A percentile compares a stretch with the other conserved stretches of the same genome.
phyloP scores from a whole-genome alignment of 345 rosid species.

The Diplotaxis tenuifolia region DNA sequence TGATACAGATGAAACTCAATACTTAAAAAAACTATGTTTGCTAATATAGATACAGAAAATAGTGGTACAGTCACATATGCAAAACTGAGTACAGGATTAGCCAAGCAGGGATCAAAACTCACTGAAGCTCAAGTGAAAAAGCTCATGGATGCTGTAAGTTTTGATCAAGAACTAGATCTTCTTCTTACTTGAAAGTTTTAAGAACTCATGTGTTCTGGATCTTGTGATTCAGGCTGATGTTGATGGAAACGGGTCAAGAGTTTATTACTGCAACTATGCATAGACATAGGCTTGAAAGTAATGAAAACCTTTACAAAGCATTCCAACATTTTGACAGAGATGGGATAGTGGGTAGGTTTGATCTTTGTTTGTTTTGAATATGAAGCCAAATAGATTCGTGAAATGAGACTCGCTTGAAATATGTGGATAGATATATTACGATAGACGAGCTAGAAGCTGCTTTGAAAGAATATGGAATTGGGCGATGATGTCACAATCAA shows the following conservation, averaged over 20 bases:
- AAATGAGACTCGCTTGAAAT: neutral
- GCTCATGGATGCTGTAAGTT: conserved; percentile 90
- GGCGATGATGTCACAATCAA: conserved; percentile 67
- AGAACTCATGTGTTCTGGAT: neutral
- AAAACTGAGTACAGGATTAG: conserved; percentile 71
- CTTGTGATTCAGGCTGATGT: conserved; percentile 54
- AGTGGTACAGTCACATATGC: too few species aligned
- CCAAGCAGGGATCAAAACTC: conserved; percentile 76
- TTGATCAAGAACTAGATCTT: too few species aligned
- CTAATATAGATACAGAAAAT: too few species aligned
- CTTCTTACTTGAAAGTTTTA: too few species aligned
- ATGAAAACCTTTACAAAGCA: too few species aligned
- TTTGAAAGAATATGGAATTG: conserved; percentile 72
- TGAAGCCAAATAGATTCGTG: neutral
- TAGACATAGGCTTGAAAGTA: conserved; percentile 72
- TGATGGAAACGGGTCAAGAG: too few species aligned
- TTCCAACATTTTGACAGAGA: too few species aligned
- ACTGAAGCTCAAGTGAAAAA: conserved; percentile 71
- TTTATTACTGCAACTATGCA: conserved; percentile 89
- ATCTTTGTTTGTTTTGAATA: too few species aligned
- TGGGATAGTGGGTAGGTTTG: conserved; percentile 69
- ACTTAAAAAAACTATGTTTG: too few species aligned
- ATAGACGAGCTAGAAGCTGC: conserved; percentile 77
- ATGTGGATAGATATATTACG: conserved; percentile 54
- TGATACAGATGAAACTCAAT: too few species aligned